Percentiles rank a stretch among this genome's conserved stretches.
phyloP scores from a whole-genome alignment of 2,329 filamentous ascomycete species.

The Colletotrichum lupini region DNA sequence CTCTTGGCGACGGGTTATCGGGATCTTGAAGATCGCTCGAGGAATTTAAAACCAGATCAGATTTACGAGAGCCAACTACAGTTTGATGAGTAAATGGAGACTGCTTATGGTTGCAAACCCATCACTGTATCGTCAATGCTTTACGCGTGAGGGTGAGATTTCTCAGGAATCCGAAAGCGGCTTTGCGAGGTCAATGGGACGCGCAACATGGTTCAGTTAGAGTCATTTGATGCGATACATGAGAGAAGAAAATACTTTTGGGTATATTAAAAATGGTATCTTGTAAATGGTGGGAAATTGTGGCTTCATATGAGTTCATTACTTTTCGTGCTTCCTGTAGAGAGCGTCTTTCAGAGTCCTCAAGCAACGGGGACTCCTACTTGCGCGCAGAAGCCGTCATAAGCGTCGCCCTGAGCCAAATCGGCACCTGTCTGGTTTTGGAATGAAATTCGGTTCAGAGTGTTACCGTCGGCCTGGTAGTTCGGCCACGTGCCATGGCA shows the following conservation, averaged over 20 bases:
- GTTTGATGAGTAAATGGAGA: too few relatives aligned
- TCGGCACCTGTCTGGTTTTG: constrained; percentile 43
- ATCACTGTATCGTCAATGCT: too few relatives aligned
- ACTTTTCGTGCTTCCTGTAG: background rate
- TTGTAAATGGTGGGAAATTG: background rate
- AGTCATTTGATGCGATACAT: too few relatives aligned
- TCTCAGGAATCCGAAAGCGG: too few relatives aligned
- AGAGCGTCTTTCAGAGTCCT: background rate
- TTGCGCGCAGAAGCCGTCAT: constrained; percentile 27
- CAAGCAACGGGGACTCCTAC: constrained; percentile 4
- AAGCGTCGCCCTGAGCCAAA: constrained; percentile 30
- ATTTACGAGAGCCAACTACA: background rate
- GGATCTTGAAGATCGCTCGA: background rate
- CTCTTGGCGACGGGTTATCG: background rate
- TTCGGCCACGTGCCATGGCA: constrained; percentile 41
- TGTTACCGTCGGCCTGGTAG: constrained; percentile 30
- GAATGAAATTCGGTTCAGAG: constrained; percentile 42
- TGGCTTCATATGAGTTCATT: background rate
- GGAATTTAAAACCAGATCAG: background rate
- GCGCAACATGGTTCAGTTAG: too few relatives aligned
- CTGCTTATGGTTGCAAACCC: too few relatives aligned
- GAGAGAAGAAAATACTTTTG: background rate
- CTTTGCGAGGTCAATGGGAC: too few relatives aligned
- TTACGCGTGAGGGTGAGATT: too few relatives aligned
- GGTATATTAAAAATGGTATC: background rate